Evolutionary conservation across 768 basidiomycete species (phyloP), one percentile per base, ranked within the genome.

Genomic region (Macrolepiota dolichaula): DNA sequence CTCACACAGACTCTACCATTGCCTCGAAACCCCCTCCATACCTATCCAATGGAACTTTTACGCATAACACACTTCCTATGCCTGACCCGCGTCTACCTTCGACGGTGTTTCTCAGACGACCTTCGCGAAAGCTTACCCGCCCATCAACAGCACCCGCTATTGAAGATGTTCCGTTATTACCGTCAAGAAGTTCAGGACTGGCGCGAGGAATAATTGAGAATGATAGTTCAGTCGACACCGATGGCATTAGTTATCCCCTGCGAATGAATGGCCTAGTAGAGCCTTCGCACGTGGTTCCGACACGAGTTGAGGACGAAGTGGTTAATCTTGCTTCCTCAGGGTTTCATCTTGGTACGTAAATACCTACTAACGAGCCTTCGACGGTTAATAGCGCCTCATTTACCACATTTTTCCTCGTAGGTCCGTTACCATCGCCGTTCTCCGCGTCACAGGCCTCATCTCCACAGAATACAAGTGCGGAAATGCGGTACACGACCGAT

Each of bases 131-230:
- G 51, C 62, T 64, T 19, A 53, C 64, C 53, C 70, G 76, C 44
- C 76, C 77, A 35, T 74, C 76, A 9, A 77, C 77, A 13, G 75
- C 77, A 2, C 76, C 77, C 11, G 67, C 81, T 53, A 73, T 77
- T 10, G 81, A 85, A 56, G 77, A 76, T 51, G 46, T 69, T 24
- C 37, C 67, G 9, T 68, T 82, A 27, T 69, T 85, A 29, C 83
- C 84, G 38, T 78, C 80, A 13, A 63, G 69, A 29, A 69, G 73
- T 7, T 62, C 72, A 17, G 29, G 61, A 44, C 65, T 62, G 49
- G 25, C 36, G 11, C 46, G 35, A 32, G 27, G 42, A 49, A 32
- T 22, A 47, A 25, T 22, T 22, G 40, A 15, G 25, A 38, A 49
- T 49, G 52, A 61, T 19, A 35, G 37, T 32, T 13, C 46, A 12